Conservation (phyloP, 495 filamentous ascomycete species). For the Staphylotrichum tortipilum region DNA sequence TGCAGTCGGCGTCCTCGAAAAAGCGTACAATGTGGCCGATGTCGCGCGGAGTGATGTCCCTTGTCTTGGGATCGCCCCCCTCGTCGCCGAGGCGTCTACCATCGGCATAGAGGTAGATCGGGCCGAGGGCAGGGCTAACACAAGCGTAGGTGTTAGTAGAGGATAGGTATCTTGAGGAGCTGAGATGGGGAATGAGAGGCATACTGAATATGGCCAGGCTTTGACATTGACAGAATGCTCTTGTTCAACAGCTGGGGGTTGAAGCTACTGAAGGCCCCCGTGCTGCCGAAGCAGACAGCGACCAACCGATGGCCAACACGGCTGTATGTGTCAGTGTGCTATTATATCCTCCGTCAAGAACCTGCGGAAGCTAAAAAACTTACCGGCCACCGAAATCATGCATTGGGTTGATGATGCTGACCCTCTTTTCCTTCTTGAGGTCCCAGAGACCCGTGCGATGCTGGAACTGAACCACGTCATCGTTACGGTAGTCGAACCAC, state of each 20-base stretch:
- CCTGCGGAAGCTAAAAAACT: too few relatives aligned
- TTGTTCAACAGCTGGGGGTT: background rate
- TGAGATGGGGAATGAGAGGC: background rate
- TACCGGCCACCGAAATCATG: background rate
- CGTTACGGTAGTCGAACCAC: background rate
- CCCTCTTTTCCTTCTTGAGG: too few relatives aligned
- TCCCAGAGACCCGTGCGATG: too few relatives aligned
- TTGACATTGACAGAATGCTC: background rate
- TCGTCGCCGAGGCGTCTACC: background rate
- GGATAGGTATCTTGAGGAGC: background rate
- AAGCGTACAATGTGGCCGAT: background rate
- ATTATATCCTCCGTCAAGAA: too few relatives aligned
- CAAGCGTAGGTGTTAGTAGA: background rate
- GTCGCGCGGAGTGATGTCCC: slow-evolving; percentile 7
- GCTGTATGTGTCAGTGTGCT: background rate
- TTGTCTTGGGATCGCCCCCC: too few relatives aligned
- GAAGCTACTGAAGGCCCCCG: background rate
- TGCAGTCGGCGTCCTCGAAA: background rate
- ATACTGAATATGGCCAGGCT: slow-evolving; percentile 5
- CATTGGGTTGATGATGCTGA: background rate
- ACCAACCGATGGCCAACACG: background rate
- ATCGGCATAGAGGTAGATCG: background rate
- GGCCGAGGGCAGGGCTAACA: background rate
- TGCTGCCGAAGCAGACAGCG: background rate
- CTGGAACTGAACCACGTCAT: too few relatives aligned